Evolutionary conservation across 2,329 filamentous ascomycete genomes (phyloP), one percentile per base, ranked within the genome.

Genomic region (Kalaharituber pfeilii): DNA sequence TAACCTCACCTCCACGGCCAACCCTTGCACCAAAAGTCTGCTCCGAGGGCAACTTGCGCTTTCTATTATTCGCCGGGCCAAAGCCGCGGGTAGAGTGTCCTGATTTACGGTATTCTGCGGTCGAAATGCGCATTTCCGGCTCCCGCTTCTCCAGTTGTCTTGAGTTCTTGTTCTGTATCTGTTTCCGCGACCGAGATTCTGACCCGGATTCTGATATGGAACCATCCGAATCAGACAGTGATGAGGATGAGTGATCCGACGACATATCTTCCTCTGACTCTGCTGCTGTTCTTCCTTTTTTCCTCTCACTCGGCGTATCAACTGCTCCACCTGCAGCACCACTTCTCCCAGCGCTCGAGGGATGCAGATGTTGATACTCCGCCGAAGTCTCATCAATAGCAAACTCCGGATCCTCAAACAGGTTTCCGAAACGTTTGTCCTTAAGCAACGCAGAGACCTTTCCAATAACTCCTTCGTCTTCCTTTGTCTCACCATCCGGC

Each of bases 401-500:
- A 68, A 94, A 96, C 55, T 94, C 88, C 63, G 88, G 83, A 67
- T 96, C 86, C 66, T 95, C 82, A 71, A 96, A 98, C 58, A 98
- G 71, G 62, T 81, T 79, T 62, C 77, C 77, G 75, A 98, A 96
- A 72, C 91, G 88, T 51, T 80, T 75, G 67, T 98, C 91, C 56
- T 78, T 79, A 53, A 98, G 78, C 30, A 94, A 70, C 22, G 55
- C 54, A 6, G 54, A 54, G 56, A 80, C 81, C 58, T 75, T 79
- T 60, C 74, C 72, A 47, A 66, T 66, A 53, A 57, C 63, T 55
- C 60, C 51, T 59, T 53, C 61, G 15, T 62, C 54, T 20, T 44
- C 57, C 15, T 61, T 60, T 52, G 72, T 71, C 57, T 81, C 79
- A 51, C 78, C 72, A 54, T 73, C 71, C 63, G 79, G 79, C 30